Base-by-base conservation (phyloP, 108 stramenopile species). In the Nannochloropsis oceanica region DNA sequence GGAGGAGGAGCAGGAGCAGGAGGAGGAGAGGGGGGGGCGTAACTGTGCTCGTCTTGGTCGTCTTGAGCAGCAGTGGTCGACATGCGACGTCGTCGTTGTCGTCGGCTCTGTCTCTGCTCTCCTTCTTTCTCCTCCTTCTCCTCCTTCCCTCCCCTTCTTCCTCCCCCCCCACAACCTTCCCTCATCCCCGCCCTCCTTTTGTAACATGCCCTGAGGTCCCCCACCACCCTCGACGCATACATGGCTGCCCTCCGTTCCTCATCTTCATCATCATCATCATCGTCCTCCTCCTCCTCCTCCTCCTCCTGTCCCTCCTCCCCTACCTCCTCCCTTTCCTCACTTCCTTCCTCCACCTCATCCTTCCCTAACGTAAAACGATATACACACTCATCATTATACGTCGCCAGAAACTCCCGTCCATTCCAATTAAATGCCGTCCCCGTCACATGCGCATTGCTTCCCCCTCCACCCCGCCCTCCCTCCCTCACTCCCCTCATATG, bases 361-460 rank as follows among this genome's bases (percentile, higher is more conserved):
- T 25, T 20, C 24, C 25, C 34, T 7, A 81, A 18, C 8, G 18
- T 18, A 42, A 27, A 42, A 14, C 14, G 25, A 25, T 27, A 27
- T 7, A 34, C 81, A 20, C 81, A 27, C 25, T 81, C 81, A 25
- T 42, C 81, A 80, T 89, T 89, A 79, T 85, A 83, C 13, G 88
- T 89, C 79, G 84, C 85, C 73, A 89, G 27, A 34, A 42, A 84
- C 85, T 89, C 88, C 25, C 79, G 34, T 11, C 88, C 88, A 82
- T 81, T 85, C 88, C 88, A 89, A 43, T 89, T 89, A 25, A 85
- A 46, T 10, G 85, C 85, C 24, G 43, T 44, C n/a, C 88, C 88
- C n/a, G 88, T 89, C 24, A 89, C 79, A 80, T 83, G 84, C 59
- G 59, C 59, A 18, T 73, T 73, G 9, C 59, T 73, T 5, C 22